A percentile compares a stretch with the other conserved stretches of the same genome.
phyloP scores from a whole-genome alignment of 2,329 filamentous ascomycete genomes.

The Helotiales sp. region DNA sequence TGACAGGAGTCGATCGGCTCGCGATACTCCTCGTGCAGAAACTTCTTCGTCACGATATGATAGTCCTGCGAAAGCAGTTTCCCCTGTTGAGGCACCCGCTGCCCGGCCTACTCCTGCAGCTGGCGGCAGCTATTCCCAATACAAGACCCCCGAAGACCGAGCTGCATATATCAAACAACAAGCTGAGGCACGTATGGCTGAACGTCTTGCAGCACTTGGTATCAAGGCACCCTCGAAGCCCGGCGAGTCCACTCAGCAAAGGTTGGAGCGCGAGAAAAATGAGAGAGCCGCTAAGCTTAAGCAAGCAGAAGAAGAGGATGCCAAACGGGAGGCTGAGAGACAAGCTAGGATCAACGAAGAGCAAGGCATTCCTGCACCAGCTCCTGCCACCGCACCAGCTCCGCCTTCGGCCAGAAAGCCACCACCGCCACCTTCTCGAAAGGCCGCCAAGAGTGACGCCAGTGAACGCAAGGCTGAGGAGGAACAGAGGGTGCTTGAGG shows the following conservation, averaged over 20 bases:
- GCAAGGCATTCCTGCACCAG: constrained; percentile 33
- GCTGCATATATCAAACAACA: constrained; percentile 97
- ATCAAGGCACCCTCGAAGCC: constrained; percentile 80
- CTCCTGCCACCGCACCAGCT: constrained; percentile 18
- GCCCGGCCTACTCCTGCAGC: constrained; percentile 50
- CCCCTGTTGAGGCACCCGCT: constrained; percentile 33
- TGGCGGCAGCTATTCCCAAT: constrained; percentile 72
- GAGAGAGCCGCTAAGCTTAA: constrained; percentile 85
- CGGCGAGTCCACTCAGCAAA: constrained; percentile 79
- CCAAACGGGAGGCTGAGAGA: constrained; percentile 81
- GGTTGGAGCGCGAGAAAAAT: constrained; percentile 81
- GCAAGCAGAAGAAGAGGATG: constrained; percentile 93
- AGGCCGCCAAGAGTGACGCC: constrained; percentile 63
- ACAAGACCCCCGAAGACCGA: constrained; percentile 89
- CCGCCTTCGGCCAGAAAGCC: constrained; percentile 61
- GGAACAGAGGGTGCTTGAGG: constrained; percentile 64
- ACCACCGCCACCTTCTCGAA: constrained; percentile 78
- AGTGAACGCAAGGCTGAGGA: constrained; percentile 57
- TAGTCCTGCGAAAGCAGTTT: constrained; percentile 37
- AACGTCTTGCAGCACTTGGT: constrained; percentile 88
- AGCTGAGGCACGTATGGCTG: constrained; percentile 94
- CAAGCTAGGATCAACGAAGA: constrained; percentile 49
- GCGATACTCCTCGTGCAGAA: constrained; percentile 36
- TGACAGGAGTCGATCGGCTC: constrained; percentile 47
- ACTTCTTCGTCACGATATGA: constrained; percentile 40